Conservation (phyloP, 495 filamentous ascomycete genomes). For the Tetracladium marchalianum region DNA sequence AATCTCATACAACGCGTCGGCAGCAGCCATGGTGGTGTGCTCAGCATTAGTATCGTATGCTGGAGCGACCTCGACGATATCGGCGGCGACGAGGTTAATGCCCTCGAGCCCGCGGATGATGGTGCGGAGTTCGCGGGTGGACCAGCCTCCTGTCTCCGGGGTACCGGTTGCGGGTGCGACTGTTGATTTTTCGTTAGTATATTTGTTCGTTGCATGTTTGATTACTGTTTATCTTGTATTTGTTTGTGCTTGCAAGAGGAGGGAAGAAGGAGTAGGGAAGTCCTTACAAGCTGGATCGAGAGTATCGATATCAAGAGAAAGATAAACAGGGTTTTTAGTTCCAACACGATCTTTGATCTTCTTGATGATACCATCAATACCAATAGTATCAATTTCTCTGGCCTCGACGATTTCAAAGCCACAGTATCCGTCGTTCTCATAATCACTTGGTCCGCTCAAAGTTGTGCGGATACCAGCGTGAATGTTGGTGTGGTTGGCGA, state of each 20-base stretch:
- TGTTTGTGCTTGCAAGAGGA: neutral
- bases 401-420: conserved; percentile 72
- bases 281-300: conserved; percentile 63
- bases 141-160: conserved; percentile 71
- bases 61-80: conserved; percentile 59
- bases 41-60: conserved; percentile 62
- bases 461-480: conserved; percentile 74
- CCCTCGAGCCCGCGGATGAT: conserved; percentile 65
- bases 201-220: no score
- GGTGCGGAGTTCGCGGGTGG: conserved; percentile 60
- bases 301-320: conserved; percentile 71
- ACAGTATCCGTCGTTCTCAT: conserved; percentile 70
- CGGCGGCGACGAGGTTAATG: conserved; percentile 61
- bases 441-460: conserved; percentile 59
- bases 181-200: conserved; percentile 17
- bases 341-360: conserved; percentile 63
- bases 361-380: conserved; percentile 59
- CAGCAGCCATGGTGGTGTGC: conserved; percentile 57
- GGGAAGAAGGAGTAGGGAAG: neutral
- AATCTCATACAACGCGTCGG: conserved; percentile 56
- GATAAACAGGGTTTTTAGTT: conserved; percentile 55
- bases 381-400: conserved; percentile 66
- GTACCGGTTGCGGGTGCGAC: conserved; percentile 70
- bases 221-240: no score
- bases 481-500: conserved; percentile 70